phyloP scores from a whole-genome alignment of 805 yeast species.

The Yarrowia porcina region DNA sequence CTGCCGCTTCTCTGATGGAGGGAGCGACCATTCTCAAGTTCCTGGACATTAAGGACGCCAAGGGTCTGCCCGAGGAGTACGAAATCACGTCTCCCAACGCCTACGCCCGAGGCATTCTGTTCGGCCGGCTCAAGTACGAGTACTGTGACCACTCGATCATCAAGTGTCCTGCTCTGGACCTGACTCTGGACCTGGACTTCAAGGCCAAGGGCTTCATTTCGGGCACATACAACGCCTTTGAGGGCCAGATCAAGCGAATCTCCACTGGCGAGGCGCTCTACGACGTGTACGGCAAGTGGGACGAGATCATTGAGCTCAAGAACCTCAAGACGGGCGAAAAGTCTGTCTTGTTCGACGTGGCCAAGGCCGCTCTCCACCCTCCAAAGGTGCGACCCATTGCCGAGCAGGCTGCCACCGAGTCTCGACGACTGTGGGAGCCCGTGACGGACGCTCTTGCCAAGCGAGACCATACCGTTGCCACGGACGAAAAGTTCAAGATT shows the following conservation, averaged over 20 bases:
- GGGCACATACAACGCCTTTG: conserved; percentile 87
- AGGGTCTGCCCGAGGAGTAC: conserved; percentile 60
- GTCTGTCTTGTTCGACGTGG: conserved; percentile 58
- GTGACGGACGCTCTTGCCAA: conserved; percentile 77
- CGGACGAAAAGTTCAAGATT: conserved; percentile 80
- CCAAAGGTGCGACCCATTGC: conserved; percentile 75
- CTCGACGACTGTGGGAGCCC: conserved; percentile 76
- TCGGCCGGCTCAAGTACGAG: conserved; percentile 87
- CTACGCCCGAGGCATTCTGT: conserved; percentile 88
- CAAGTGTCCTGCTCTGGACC: conserved; percentile 55
- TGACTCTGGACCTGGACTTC: conserved; percentile 81
- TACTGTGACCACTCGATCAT: conserved; percentile 88
- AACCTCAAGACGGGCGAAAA: conserved; percentile 49
- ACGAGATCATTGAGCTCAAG: conserved; percentile 72
- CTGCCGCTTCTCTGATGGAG: conserved; percentile 97
- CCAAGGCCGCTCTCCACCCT: conserved; percentile 47
- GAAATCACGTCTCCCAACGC: conserved; percentile 91
- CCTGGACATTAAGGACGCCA: conserved; percentile 51
- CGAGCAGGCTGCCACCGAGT: conserved; percentile 80
- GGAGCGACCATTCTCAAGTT: conserved; percentile 74
- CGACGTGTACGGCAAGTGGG: conserved; percentile 89
- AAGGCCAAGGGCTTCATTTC: conserved; percentile 92
- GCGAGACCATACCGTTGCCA: conserved; percentile 78
- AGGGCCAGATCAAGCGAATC: conserved; percentile 61
- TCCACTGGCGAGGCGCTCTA: conserved; percentile 54